Evolutionary conservation across 2,329 filamentous ascomycete species (phyloP), one percentile per base, ranked within the genome.

Genomic region (Coniochaeta sp.): DNA sequence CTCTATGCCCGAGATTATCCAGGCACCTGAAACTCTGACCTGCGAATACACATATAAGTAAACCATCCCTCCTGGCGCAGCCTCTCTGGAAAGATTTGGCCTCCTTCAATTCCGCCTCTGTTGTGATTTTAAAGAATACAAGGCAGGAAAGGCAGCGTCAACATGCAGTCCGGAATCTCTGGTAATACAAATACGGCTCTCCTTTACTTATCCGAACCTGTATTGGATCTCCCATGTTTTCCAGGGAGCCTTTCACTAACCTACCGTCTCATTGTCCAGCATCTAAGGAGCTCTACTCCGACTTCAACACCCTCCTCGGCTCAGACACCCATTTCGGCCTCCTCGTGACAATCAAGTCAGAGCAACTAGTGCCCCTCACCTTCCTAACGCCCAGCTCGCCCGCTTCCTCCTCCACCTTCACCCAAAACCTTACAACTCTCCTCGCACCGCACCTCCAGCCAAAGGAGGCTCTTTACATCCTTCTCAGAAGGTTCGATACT

Each of bases 261-360:
- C 22, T 33, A 50, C 24, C 12, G 9, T 12, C 7, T 16, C 2
- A 17, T 54, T 43, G 8, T 12, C 12, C 70, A 90, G 91, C 89
- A 65, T 93, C 90, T 60, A 75, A 87, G 75, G 90, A 93, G 80
- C 88, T 95, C 63, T 83, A 87, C 71, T 78, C 84, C 68, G 81
- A 89, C 67, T 93, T 95, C 81, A 86, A 85, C 75, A 78, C 76
- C 62, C 81, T 95, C 70, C 81, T 91, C 64, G 80, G 81, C 57
- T 82, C 82, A 58, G 71, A 80, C 59, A 75, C 79, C 57, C 80
- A 87, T 65, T 89, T 91, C 66, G 90, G 85, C 58, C 83, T 95
- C 40, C 76, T 93, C 59, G 86, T 85, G 58, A 88, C 82, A 63
- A 93, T 95, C 70, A 73, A 81, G 57, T 79, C 81, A 62, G 91